A percentile compares a stretch with the other conserved stretches of the same genome.
These are phyloP conservation scores for Ascobolus immersus DNA, from an alignment of 495 filamentous ascomycete genomes.

Conservation along the genomic window DNA sequence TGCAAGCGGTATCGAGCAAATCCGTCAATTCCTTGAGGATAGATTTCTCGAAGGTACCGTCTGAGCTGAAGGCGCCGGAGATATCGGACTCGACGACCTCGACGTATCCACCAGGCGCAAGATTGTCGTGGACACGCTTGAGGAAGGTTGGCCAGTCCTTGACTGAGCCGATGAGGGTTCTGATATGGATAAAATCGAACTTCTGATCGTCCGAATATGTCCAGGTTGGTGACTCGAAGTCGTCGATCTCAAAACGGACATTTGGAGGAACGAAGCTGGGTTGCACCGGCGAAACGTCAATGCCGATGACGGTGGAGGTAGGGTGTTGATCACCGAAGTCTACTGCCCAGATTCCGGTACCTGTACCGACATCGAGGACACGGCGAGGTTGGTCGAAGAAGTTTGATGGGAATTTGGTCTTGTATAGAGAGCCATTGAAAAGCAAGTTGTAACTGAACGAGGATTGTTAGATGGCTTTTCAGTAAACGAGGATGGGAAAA, in stretches of 20 bases:
- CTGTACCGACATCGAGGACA: no score
- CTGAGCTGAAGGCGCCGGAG: slow-evolving; percentile 9
- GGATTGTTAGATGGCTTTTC: no score
- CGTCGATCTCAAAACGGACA: slow-evolving; percentile 28
- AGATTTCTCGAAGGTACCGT: slow-evolving; percentile 5
- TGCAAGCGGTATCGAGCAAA: slow-evolving; percentile 5
- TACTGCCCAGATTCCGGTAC: no score
- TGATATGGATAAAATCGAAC: slow-evolving; percentile 33
- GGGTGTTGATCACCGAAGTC: no score
- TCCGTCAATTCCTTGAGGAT: slow-evolving; percentile 3
- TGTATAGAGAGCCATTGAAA: no score
- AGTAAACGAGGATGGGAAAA: no score
- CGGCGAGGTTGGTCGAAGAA: no score
- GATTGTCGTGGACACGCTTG: slow-evolving; percentile 15
- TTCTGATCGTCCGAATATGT: slow-evolving; percentile 19
- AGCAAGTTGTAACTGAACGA: no score
- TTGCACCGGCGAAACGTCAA: no score
- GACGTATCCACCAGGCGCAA: slow-evolving; percentile 10
- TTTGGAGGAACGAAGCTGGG: slow-evolving; percentile 30
- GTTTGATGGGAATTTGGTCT: no score
- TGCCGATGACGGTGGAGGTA: no score
- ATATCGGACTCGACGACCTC: slow-evolving; percentile 5
- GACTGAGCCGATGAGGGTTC: slow-evolving; percentile 26
- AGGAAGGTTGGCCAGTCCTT: slow-evolving; percentile 25
- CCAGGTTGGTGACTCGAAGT: slow-evolving; percentile 24